Conservation (phyloP, 163 green algal species). For the Scenedesmus sp. region DNA sequence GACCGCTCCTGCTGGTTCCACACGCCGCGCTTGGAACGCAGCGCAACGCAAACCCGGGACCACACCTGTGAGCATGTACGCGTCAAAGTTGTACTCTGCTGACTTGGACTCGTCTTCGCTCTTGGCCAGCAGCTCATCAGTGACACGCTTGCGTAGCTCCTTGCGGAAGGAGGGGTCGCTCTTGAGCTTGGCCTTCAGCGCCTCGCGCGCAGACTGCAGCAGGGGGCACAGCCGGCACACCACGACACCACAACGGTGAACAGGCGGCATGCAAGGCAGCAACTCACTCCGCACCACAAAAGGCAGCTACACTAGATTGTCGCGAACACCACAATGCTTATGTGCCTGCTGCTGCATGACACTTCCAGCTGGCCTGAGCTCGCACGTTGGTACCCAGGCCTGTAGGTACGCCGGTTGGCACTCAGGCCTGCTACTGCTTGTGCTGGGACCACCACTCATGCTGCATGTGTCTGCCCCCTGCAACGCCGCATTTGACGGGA, state of each 20-base stretch:
- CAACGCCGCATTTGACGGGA: background rate
- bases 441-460: background rate
- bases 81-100: slow-evolving; percentile 71
- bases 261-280: background rate
- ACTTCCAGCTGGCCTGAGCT: background rate
- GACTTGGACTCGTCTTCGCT: slow-evolving; percentile 44
- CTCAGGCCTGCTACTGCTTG: background rate
- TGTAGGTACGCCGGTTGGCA: background rate
- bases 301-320: background rate
- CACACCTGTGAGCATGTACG: slow-evolving; percentile 69
- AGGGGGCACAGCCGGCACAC: background rate
- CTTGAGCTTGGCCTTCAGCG: slow-evolving; percentile 72
- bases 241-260: background rate
- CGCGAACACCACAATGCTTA: background rate
- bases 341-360: background rate
- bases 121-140: slow-evolving; percentile 57
- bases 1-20: background rate
- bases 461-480: no score
- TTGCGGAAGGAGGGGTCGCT: slow-evolving; percentile 52
- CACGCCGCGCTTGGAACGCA: no score
- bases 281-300: background rate
- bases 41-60: no score
- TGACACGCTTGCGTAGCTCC: slow-evolving; percentile 72
- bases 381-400: no score
- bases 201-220: slow-evolving; percentile 54